These are phyloP conservation scores for Heterobasidion parviporum DNA, from an alignment of 1,284 basidiomycete genomes.

Conservation along the genomic window DNA sequence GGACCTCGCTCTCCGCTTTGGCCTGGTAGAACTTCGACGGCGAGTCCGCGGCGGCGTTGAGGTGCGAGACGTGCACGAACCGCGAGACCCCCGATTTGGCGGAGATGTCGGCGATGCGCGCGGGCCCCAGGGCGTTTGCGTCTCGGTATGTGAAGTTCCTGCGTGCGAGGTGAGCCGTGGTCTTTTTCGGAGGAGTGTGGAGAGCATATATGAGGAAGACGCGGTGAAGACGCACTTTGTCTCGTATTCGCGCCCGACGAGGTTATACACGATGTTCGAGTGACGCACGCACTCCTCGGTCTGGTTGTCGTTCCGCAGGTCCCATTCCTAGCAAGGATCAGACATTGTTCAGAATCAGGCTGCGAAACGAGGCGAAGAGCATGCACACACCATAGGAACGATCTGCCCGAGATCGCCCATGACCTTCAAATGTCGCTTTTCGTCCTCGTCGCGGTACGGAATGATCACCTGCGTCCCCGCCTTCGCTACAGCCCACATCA, in stretches of 20 bases:
- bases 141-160: conserved; percentile 67
- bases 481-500: conserved; percentile 48
- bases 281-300: conserved; percentile 93
- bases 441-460: conserved; percentile 95
- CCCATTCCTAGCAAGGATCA: conserved; percentile 72
- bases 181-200: background rate
- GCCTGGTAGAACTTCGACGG: conserved; percentile 80
- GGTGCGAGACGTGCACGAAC: conserved; percentile 92
- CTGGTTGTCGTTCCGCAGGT: conserved; percentile 79
- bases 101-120: conserved; percentile 77
- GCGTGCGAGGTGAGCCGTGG: background rate
- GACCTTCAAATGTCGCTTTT: conserved; percentile 84
- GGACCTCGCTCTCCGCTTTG: conserved; percentile 88
- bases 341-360: background rate
- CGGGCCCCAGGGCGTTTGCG: conserved; percentile 77
- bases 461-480: conserved; percentile 91
- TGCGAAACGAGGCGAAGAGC: background rate
- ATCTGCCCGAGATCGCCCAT: conserved; percentile 98
- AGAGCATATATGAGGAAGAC: background rate
- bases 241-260: conserved; percentile 85
- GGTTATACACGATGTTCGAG: conserved; percentile 96
- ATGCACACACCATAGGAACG: conserved; percentile 73
- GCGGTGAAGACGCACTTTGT: conserved; percentile 35
- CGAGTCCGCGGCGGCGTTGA: conserved; percentile 83
- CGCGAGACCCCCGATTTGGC: conserved; percentile 75